A percentile compares a stretch with the other conserved stretches of the same genome.
Evolutionary conservation across 2,329 filamentous ascomycete genomes (phyloP).

Genomic region (Zarea fungicola): DNA sequence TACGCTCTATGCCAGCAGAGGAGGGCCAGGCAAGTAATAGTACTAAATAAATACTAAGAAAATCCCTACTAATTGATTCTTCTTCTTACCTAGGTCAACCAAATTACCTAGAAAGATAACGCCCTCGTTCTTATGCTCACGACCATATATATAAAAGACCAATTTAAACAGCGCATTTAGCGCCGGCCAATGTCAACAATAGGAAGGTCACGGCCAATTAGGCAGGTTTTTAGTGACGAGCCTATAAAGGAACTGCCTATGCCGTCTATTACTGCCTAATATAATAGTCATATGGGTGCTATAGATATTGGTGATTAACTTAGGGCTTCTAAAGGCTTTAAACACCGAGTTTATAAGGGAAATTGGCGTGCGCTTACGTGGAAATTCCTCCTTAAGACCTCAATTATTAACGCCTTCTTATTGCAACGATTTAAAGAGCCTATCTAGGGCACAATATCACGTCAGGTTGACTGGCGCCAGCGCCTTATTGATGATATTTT

Average conservation of each 20-base stretch:
- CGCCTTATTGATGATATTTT: slow-evolving; percentile 7
- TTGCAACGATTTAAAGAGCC: slow-evolving; percentile 2
- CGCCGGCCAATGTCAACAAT: background rate
- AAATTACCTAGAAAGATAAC: slow-evolving; percentile 18
- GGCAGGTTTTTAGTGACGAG: slow-evolving; percentile 14
- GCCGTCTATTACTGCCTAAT: background rate
- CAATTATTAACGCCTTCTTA: slow-evolving; percentile 14
- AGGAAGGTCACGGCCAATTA: slow-evolving; percentile 4
- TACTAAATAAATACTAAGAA: background rate
- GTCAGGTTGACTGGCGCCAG: slow-evolving; percentile 6
- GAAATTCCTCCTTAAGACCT: slow-evolving; percentile 14
- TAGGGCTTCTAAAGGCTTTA: slow-evolving; percentile 4
- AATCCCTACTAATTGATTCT: slow-evolving; percentile 10
- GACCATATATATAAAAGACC: slow-evolving; percentile 8
- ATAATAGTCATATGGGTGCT: slow-evolving; percentile 15
- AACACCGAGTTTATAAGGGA: slow-evolving; percentile 10
- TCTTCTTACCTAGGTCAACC: slow-evolving; percentile 5
- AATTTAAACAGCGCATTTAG: background rate
- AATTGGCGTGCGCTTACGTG: slow-evolving; percentile 14
- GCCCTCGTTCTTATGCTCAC: slow-evolving; percentile 10
- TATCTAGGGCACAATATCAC: background rate
- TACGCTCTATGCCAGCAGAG: background rate
- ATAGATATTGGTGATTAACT: slow-evolving; percentile 15
- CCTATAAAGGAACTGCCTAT: slow-evolving; percentile 6
- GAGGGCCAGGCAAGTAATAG: slow-evolving; percentile 1